Evolutionary conservation across 192 early-diverging fungal genomes (phyloP).

Genomic region (Coemansia sp.): DNA sequence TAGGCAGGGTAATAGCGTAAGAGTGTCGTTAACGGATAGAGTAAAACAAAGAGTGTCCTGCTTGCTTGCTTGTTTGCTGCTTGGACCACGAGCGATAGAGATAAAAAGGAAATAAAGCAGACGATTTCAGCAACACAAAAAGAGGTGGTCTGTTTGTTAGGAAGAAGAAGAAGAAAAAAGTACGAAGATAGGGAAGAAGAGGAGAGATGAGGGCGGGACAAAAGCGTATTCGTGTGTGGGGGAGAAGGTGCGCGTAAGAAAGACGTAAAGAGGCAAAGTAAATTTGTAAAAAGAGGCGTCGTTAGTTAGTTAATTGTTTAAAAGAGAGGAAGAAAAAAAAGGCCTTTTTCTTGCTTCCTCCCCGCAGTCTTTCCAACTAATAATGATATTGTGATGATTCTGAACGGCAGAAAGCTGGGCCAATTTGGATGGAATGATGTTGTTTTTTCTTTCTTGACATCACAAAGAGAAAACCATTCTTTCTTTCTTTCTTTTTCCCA

Average conservation of each 20-base stretch:
- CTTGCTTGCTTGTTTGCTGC: too few species aligned
- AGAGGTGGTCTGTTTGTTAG: background rate
- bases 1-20: background rate
- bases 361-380: background rate
- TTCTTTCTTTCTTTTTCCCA: too few species aligned
- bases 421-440: background rate
- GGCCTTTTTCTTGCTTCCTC: background rate
- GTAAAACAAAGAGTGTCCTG: too few species aligned
- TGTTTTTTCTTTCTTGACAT: background rate
- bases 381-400: too few species aligned
- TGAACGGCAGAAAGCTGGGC: too few species aligned
- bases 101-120: background rate
- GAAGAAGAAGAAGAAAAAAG: background rate
- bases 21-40: background rate
- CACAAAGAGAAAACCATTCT: too few species aligned
- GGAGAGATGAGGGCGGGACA: slow-evolving; percentile 1
- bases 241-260: background rate
- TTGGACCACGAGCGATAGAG: background rate
- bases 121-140: background rate
- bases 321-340: background rate
- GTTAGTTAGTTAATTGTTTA: background rate
- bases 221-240: background rate
- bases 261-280: background rate
- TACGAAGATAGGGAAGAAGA: slow-evolving; percentile 1
- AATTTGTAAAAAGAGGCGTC: background rate